These are phyloP conservation scores for Aspergillus glaucus DNA, from an alignment of 2,329 filamentous ascomycete species.

Conservation along the genomic window DNA sequence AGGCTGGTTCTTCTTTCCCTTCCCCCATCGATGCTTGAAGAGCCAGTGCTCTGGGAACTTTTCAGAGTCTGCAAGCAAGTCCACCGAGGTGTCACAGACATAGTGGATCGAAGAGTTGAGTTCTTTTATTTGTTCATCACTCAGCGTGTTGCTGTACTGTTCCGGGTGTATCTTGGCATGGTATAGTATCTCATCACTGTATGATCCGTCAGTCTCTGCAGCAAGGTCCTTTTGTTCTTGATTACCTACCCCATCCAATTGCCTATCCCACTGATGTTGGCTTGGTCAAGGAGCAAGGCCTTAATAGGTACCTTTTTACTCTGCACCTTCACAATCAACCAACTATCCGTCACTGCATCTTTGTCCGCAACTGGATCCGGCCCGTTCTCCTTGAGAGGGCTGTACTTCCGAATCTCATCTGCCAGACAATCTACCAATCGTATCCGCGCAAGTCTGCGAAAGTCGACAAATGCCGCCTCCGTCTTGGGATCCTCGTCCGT, in stretches of 20 bases:
- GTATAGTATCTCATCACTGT: conserved; percentile 79
- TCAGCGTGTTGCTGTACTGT: conserved; percentile 81
- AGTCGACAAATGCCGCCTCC: conserved; percentile 74
- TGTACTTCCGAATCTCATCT: conserved; percentile 65
- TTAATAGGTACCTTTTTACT: conserved; percentile 82
- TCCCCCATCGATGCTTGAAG: conserved; percentile 83
- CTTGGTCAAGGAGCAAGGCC: conserved; percentile 79
- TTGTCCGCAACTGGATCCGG: conserved; percentile 85
- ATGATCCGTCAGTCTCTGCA: conserved; percentile 4
- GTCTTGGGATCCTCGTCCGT: conserved; percentile 57
- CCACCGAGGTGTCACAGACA: conserved; percentile 74
- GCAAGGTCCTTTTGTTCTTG: background rate
- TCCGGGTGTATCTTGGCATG: conserved; percentile 86
- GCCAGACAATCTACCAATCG: conserved; percentile 75
- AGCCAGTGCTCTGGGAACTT: conserved; percentile 83
- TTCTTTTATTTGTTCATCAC: conserved; percentile 60
- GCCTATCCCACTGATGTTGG: conserved; percentile 82
- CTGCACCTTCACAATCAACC: conserved; percentile 63
- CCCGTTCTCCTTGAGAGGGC: conserved; percentile 83
- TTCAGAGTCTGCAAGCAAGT: conserved; percentile 71
- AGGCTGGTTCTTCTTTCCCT: conserved; percentile 67
- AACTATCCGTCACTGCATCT: conserved; percentile 68
- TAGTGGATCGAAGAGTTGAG: conserved; percentile 69
- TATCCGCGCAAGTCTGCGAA: conserved; percentile 70
- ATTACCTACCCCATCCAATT: conserved; percentile 77